Evolutionary conservation across 805 yeast species (phyloP), one percentile per base, ranked within the genome.

Genomic region (Zygosaccharomyces lentus): DNA sequence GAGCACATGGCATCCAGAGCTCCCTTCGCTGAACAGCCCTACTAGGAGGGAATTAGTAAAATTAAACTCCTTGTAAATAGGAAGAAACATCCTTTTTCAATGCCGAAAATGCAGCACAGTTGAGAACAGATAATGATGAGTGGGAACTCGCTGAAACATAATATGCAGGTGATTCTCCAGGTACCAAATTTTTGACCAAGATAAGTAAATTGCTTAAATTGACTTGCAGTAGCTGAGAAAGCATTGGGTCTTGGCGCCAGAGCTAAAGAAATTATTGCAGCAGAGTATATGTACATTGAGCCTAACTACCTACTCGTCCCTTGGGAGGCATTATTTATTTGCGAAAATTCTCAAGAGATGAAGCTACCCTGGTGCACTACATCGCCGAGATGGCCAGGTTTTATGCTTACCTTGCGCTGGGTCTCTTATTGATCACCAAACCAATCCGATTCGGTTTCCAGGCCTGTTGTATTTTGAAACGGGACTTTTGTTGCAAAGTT

Each of bases 251-350:
- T 21, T 9, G 32, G 35, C 13, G 47, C n/a, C 23, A 42, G 29
- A 8, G 32, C 34, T 10, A 15, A 34, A 10, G 24, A 27, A 35
- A 36, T 36, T 19, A 51, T 51, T 19, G 55, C 50, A 16, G 49
- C 52, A 6, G 55, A 51, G 32, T 48, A 51, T 40, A 25, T 51
- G 45, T 51, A 31, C 30, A 37, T 51, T 31, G 51, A 51, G 16
- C 13, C 43, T 3, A 29, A 37, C 30, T 51, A 51, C 25, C n/a
- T 10, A 41, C 34, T 12, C 24, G 6, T 10, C 10, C 19, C 19
- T 27, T 44, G 31, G 32, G 12, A 13, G 16, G 8, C 4, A 21
- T 40, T 12, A 24, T 48, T 10, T 50, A 48, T 37, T 7, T 24
- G 8, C 13, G 10, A 3, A 37, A 17, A 7, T 26, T 39, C 4